Conservation (phyloP, 179 eudicot species). For the Spinacia oleracea region DNA sequence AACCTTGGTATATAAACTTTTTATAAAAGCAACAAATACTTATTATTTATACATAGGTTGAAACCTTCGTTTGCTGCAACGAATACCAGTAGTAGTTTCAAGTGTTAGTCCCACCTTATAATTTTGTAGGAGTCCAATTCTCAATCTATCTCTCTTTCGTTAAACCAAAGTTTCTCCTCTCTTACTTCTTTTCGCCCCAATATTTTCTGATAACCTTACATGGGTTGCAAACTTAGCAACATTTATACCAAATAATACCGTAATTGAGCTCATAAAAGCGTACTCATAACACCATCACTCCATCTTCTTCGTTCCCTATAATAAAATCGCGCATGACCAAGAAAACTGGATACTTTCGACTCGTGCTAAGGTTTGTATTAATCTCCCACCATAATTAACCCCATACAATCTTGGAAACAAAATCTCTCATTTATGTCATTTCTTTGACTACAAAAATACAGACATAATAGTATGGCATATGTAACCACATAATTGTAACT, state of each 20-base stretch:
- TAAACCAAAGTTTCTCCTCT: neutral
- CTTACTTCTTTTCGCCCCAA: neutral
- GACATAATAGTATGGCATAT: neutral
- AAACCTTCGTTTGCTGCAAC: constrained; percentile 4
- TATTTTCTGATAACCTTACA: neutral
- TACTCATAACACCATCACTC: neutral
- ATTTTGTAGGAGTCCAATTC: neutral
- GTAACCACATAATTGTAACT: constrained; percentile 2
- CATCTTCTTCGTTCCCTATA: neutral
- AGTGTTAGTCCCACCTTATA: neutral
- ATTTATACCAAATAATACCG: neutral
- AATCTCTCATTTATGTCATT: constrained; percentile 11
- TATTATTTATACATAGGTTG: neutral
- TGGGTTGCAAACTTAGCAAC: neutral
- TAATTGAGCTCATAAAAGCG: neutral
- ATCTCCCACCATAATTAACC: constrained; percentile 1
- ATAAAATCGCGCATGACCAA: neutral
- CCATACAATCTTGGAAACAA: constrained; percentile 3
- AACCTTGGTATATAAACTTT: neutral
- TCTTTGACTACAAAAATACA: constrained; percentile 20
- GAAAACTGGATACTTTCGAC: neutral
- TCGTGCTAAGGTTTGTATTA: constrained; percentile 19
- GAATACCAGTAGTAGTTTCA: constrained; percentile 2
- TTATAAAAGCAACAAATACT: neutral
- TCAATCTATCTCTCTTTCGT: neutral